Evolutionary conservation across 345 rosid genomes (phyloP), one percentile per base, ranked within the genome.

Genomic region (Corchorus capsularis): DNA sequence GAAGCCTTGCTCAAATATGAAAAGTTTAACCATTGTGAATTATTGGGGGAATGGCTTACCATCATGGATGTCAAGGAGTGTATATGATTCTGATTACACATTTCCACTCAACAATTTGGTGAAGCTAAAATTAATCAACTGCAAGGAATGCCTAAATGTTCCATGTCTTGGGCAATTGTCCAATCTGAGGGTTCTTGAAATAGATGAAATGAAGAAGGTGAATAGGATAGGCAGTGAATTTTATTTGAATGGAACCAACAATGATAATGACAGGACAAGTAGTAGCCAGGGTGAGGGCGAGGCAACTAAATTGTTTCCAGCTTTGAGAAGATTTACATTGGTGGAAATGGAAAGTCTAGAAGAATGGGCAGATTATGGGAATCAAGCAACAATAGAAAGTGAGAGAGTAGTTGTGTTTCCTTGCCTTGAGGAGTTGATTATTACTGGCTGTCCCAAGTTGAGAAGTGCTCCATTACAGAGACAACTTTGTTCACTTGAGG

Each of bases 161-260:
- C 82, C 83, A 56, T 65, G 17, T 15, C 73, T 76, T 9, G 77
- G 83, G 49, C 68, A 55, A 22, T 66, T 76, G 35, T 19, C 27
- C 34, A 14, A 9, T 71, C 76, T 80, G 20, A 37, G 53, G 45
- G 43, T 69, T 15, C 5, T 15, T 45, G 32, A 47, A 9, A 8
- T 75, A 56, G 54, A 32, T 5, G 45, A 59, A 19, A 11, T 71
- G 12, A 71, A 13, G 13, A 8, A 53, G 10, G 47, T 45, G 47
- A 45, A 45, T 45, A 45, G 47, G 47, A 45, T 45, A 45, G 47
- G 47, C 10, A 6, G 47, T 45, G 47, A 45, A 45, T 45, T 45
- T 45, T 45, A 78, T 78, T 5, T 72, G 50, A 4, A 72, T 27
- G 8, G 71, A 6, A 45, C 47, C 47, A 1, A 17, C 62, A 8